Percentiles rank a stretch among this genome's conserved stretches.
phyloP scores from a whole-genome alignment of 352 stramenopile genomes.

The Saprolegnia parasitica region DNA sequence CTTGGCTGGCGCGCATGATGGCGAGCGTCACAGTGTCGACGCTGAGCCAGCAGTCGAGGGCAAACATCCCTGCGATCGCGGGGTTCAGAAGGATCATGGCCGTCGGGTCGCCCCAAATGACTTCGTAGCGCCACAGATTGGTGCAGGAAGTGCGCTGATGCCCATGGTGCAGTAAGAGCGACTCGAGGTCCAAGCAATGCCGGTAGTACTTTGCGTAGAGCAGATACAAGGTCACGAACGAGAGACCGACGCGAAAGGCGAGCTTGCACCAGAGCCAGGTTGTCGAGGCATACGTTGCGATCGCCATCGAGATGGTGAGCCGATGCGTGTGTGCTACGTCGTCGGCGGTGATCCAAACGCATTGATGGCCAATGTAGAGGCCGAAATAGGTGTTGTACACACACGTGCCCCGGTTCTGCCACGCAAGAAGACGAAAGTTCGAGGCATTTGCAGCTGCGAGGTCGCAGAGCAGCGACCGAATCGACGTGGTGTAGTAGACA shows the following conservation, averaged over 20 bases:
- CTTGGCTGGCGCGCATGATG: not conserved
- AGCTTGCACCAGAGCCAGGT: not conserved
- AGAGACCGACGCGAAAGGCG: not conserved
- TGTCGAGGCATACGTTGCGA: not conserved
- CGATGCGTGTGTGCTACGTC: not conserved
- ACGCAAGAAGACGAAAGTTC: not conserved
- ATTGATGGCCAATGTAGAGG: not conserved
- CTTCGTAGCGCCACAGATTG: not conserved
- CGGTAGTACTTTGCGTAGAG: not conserved
- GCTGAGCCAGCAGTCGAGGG: constrained; percentile 4
- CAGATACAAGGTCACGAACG: not conserved
- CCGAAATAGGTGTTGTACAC: constrained; percentile 1
- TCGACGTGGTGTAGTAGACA: not conserved
- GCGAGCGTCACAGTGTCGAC: not conserved
- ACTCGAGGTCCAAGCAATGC: not conserved
- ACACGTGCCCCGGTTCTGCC: constrained; percentile 9
- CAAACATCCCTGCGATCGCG: not conserved
- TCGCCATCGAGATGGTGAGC: constrained; percentile 5
- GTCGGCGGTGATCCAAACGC: not conserved
- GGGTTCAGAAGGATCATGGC: not conserved
- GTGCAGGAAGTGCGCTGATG: not conserved
- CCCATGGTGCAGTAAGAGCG: not conserved
- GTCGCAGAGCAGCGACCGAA: not conserved
- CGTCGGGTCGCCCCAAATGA: not conserved
- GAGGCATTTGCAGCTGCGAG: not conserved